Evolutionary conservation across 106 monocot genomes (phyloP).

Genomic region (Dendrobium nobile): DNA sequence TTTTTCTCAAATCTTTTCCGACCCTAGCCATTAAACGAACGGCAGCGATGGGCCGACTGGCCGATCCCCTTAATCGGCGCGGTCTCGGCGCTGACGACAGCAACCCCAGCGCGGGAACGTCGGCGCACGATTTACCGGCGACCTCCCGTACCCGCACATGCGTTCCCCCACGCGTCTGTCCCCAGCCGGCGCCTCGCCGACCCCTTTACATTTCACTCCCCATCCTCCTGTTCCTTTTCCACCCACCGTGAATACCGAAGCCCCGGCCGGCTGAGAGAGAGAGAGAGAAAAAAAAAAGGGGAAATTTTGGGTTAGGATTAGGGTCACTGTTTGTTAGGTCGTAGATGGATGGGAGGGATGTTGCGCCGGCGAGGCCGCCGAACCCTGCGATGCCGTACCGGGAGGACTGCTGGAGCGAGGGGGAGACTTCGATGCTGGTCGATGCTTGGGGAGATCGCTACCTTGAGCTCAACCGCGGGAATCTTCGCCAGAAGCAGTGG

Average conservation of each 20-base stretch:
- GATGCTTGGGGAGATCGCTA: constrained; percentile 87
- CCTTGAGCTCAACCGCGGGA: constrained; percentile 76
- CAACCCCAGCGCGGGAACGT: constrained; percentile 7
- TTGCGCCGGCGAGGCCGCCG: constrained; percentile 39
- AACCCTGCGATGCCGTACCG: constrained; percentile 77
- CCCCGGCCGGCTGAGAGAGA: neutral
- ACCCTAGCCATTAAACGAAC: neutral
- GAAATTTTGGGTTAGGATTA: neutral
- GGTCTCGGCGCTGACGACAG: constrained; percentile 9
- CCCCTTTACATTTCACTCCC: neutral
- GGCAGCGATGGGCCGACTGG: constrained; percentile 6
- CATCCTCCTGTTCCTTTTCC: neutral
- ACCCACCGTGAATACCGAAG: neutral
- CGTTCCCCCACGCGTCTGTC: neutral
- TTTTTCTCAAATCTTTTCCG: neutral
- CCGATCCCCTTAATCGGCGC: neutral
- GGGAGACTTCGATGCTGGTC: constrained; percentile 69
- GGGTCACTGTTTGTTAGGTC: neutral
- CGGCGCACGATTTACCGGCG: constrained; percentile 7
- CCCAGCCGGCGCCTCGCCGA: neutral
- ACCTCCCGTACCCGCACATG: constrained; percentile 8
- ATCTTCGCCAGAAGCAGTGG: constrained; percentile 91
- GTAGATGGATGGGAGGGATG: constrained; percentile 23
- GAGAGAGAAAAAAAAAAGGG: neutral
- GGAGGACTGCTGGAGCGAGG: constrained; percentile 97